Percentiles rank a stretch among this genome's conserved stretches.
These are phyloP conservation scores for Phytophthora palmivora DNA, from an alignment of 352 stramenopile species.

Conservation along the genomic window DNA sequence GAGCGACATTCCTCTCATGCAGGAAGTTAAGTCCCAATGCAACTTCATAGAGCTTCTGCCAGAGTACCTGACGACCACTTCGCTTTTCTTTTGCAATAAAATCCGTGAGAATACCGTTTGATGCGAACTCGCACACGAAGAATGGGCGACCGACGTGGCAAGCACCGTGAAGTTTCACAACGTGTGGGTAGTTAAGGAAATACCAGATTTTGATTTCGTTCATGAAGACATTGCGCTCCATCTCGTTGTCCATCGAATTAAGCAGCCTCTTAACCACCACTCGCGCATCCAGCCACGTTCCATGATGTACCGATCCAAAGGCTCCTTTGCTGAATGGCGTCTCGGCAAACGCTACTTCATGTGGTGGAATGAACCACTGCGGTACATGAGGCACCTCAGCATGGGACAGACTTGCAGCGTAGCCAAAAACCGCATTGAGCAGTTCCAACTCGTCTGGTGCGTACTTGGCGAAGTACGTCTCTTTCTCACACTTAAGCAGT, in stretches of 20 bases:
- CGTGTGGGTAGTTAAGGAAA: conserved; percentile 33
- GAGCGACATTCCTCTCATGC: conserved; percentile 25
- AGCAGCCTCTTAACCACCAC: conserved; percentile 46
- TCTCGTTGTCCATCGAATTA: conserved; percentile 12
- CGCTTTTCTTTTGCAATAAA: conserved; percentile 18
- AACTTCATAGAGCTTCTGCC: conserved; percentile 33
- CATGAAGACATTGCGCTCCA: conserved; percentile 21
- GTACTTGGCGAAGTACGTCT: conserved; percentile 28
- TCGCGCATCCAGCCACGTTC: conserved; percentile 34
- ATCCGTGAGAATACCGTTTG: conserved; percentile 30
- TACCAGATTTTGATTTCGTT: conserved; percentile 36
- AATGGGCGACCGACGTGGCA: conserved; percentile 36
- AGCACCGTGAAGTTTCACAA: conserved; percentile 37
- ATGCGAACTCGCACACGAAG: conserved; percentile 36
- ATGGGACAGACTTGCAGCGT: conserved; percentile 18
- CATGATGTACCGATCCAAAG: conserved; percentile 37
- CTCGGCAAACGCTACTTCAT: conserved; percentile 33
- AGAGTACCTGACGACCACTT: conserved; percentile 12
- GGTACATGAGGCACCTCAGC: conserved; percentile 21
- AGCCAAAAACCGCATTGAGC: conserved; percentile 25
- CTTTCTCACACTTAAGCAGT: conserved; percentile 27
- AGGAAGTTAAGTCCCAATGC: conserved; percentile 36
- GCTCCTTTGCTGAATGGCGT: conserved; percentile 36
- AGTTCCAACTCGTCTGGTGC: conserved; percentile 18
- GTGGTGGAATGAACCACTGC: conserved; percentile 31